Base-by-base conservation (phyloP, 805 yeast species). In the Nakazawaea molendinolei region DNA sequence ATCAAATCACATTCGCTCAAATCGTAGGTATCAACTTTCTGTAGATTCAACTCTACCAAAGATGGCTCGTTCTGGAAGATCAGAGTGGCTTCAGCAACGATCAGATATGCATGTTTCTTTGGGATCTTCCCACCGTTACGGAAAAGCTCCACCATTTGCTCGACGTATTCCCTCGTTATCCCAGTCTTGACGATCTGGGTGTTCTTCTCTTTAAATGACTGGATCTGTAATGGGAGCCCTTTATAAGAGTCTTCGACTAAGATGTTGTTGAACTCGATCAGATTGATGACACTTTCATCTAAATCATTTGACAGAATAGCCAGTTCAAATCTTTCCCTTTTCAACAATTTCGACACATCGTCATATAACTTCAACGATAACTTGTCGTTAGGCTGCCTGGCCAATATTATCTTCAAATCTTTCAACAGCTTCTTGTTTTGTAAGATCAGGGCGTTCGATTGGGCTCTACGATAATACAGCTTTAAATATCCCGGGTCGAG, bases 381-480 rank as follows among this genome's bases (percentile, higher is more conserved):
- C 14, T 62, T 63, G 53, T 90, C 97, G 34, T 62, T 63, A 1
- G 95, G 95, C 22, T 78, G 71, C 31, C 63, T 60, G 30, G 61
- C 60, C 35, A 83, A 69, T 10, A 87, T 85, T 6, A 53, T 48
- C 46, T 75, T 76, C 51, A 86, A 76, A 56, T 83, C 94, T 28
- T 53, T 64, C 43, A 75, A 71, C 0, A 97, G 89, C 40, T 76
- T 79, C 50, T 76, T 76, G 52, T 86, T 81, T 44, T 84, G 73
- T 46, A 86, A 58, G 31, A 86, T 69, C 8, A 95, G 94, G 55
- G 78, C 72, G 43, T 77, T 58, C 0, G 97, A 81, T 9, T 83
- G 74, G 0, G 96, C 97, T 45, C 95, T 71, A 46, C 98, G 71
- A 53, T 86, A 92, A 54, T 85, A 83, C 0, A 86, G 87, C 57